Evolutionary conservation across 257 asterid species (phyloP), one percentile per base, ranked within the genome.

Genomic region (Coffea eugenioides): DNA sequence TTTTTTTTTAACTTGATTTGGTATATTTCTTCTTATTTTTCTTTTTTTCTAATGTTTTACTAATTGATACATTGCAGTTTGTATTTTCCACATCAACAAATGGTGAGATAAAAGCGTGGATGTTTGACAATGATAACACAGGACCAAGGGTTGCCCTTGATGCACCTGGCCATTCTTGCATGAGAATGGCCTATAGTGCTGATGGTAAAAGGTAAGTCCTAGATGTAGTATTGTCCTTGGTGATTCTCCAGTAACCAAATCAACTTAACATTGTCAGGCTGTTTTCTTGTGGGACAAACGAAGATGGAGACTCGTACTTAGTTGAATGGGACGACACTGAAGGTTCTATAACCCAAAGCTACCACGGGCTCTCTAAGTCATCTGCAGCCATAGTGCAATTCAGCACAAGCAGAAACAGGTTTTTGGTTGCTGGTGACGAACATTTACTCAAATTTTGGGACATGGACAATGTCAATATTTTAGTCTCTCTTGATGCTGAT

Each of bases 41-140:
- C 5, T 39, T 52, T 43, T 23, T 34, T 39, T 13, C 21, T 2
- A 0, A 51, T 39, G 31, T 5, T 27, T 51, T 6, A 72, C 12
- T 43, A 31, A 18, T 31, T 75, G 87, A 5, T 51, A 83, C 79
- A 34, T 39, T 39, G 41, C 90, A 93, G 97, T 87, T 91, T 81
- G 36, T 93, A 39, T 82, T 89, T 82, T 93, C 97, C 69, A 76
- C 90, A 75, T 86, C 97, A 52, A 86, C 79, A 54, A 87, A 80
- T 81, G 97, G 97, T 75, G 94, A 91, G 89, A 91, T 93, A 78
- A 91, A 86, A 85, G 89, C 88, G 64, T 93, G 97, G 97, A 43
- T 90, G 31, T 93, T 79, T 76, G 92, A 90, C 71, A 68, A 80
- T 76, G 92, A 90, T 69, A 68, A 80, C 75, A 14, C 51, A 15